Evolutionary conservation across 2,329 filamentous ascomycete genomes (phyloP), one percentile per base, ranked within the genome.

Genomic region (Mollisiaceae sp.): DNA sequence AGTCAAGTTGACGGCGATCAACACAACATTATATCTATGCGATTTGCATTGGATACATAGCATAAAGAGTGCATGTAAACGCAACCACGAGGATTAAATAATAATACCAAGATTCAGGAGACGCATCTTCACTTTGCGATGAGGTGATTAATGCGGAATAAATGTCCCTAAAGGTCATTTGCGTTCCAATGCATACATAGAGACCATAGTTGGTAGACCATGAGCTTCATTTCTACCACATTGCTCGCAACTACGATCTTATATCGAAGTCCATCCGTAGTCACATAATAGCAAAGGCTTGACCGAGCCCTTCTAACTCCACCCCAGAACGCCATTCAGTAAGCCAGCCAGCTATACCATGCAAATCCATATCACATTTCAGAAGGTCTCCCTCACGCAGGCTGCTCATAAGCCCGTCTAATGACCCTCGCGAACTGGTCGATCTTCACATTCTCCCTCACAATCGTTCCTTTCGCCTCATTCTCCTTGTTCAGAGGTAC

Each of bases 401-500:
- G 86, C 79, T 94, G 91, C 82, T 97, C 93, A 84, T 93, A 97
- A 59, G 92, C 91, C 75, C 94, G 86, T 79, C 91, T 86, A 69
- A 97, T 88, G 68, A 97, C 89, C 72, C 92, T 85, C 60, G 87
- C 83, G 79, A 94, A 94, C 82, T 93, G 93, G 72, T 95, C 92
- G 66, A 97, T 90, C 80, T 91, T 93, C 76, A 99, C 95, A 71
- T 95, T 94, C 84, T 99, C 95, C 74, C 94, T 88, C 75, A 97
- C 96, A 79, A 97, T 91, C 47, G 93, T 91, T 79, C 95, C 95
- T 84, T 96, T 93, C 54, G 93, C 95, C 86, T 98, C 94, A 79
- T 97, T 97, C 81, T 99, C 95, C 77, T 95, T 92, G 83, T 99
- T 99, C 75, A 90, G 83, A 63, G 95, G 95, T 64, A 99, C 87